phyloP scores from a whole-genome alignment of 441 rosid species.

The Erodium texanum region DNA sequence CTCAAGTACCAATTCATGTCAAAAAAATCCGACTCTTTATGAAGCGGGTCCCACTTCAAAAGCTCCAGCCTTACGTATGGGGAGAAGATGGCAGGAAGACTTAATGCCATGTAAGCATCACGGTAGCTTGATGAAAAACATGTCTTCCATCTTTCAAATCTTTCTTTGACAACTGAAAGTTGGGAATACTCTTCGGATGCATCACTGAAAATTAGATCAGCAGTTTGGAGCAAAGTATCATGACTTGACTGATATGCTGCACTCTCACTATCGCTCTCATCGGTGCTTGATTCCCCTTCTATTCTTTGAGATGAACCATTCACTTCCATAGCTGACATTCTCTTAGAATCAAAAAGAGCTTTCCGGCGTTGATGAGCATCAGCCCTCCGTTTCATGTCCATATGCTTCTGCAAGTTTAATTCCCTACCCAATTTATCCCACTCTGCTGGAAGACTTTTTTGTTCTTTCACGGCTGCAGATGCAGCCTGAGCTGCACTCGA shows the following conservation, averaged over 20 bases:
- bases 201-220: conserved; percentile 75
- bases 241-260: conserved; percentile 66
- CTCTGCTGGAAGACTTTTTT: conserved; percentile 46
- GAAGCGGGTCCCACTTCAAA: conserved; percentile 88
- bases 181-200: conserved; percentile 87
- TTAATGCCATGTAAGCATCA: conserved; percentile 87
- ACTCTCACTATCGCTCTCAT: conserved; percentile 86
- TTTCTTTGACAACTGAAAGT: conserved; percentile 66
- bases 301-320: conserved; percentile 48
- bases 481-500: conserved; percentile 73
- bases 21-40: conserved; percentile 57
- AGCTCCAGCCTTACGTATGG: conserved; percentile 90
- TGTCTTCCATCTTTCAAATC: conserved; percentile 79
- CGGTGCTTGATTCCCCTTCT: conserved; percentile 93
- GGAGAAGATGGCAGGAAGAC: conserved; percentile 79
- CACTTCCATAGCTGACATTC: conserved; percentile 51
- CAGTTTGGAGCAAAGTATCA: conserved; percentile 55
- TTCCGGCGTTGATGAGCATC: conserved; percentile 61
- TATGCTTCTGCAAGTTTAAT: conserved; percentile 64
- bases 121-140: conserved; percentile 62
- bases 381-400: conserved; percentile 68
- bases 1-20: conserved; percentile 69
- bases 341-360: conserved; percentile 56
- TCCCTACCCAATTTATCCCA: conserved; percentile 93
- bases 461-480: conserved; percentile 44